A percentile compares a stretch with the other conserved stretches of the same genome.
phyloP scores from a whole-genome alignment of 2,329 filamentous ascomycete genomes.

The Sclerotinia glacialis region DNA sequence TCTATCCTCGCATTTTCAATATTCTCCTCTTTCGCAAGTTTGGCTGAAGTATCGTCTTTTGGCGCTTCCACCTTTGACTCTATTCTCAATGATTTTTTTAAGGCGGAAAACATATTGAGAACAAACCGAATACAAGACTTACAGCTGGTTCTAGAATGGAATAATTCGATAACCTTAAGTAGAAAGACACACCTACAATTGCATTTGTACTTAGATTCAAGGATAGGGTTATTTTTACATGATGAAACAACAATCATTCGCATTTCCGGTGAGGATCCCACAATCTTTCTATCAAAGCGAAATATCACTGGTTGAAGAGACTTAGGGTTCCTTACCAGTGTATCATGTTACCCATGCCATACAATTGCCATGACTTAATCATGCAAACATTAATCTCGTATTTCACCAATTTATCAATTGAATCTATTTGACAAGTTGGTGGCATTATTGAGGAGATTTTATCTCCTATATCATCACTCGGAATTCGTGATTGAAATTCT shows the following conservation, averaged over 20 bases:
- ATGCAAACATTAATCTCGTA: constrained; percentile 14
- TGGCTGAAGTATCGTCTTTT: background rate
- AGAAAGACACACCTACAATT: constrained; percentile 2
- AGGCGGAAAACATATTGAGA: constrained; percentile 12
- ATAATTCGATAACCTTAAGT: constrained; percentile 15
- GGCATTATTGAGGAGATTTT: background rate
- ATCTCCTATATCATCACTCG: background rate
- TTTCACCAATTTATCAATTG: background rate
- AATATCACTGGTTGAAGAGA: constrained; percentile 11
- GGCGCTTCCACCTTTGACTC: constrained; percentile 7
- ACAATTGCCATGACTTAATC: constrained; percentile 1
- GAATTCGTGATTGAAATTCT: background rate
- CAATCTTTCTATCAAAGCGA: background rate
- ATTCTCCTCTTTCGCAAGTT: background rate
- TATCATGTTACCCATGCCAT: constrained; percentile 13
- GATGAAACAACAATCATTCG: constrained; percentile 16
- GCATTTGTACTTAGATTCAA: background rate
- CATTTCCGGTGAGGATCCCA: background rate
- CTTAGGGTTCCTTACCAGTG: constrained; percentile 15
- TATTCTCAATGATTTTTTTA: constrained; percentile 9
- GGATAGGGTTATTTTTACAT: constrained; percentile 1
- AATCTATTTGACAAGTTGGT: background rate
- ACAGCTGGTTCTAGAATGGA: background rate
- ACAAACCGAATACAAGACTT: background rate
- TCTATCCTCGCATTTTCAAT: background rate